Evolutionary conservation across 768 basidiomycete genomes (phyloP).

Genomic region (Leccinum obscurum): DNA sequence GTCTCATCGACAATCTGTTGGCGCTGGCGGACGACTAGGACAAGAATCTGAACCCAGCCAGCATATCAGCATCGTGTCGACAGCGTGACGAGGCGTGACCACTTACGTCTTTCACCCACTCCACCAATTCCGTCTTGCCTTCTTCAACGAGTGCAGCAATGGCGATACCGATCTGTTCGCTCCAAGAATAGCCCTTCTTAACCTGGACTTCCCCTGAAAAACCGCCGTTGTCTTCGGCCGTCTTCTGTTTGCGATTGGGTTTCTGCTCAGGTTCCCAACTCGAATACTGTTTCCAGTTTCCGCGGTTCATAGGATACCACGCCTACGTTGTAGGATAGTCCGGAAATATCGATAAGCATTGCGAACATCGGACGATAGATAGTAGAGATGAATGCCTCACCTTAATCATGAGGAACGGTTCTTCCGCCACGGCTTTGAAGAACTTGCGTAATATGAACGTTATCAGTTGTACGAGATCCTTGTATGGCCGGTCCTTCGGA

Average conservation of each 20-base stretch:
- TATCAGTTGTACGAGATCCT: constrained; percentile 82
- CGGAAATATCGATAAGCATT: constrained; percentile 21
- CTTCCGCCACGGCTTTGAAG: constrained; percentile 87
- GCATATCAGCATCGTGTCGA: constrained; percentile 16
- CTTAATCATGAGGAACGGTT: constrained; percentile 87
- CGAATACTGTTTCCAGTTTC: constrained; percentile 83
- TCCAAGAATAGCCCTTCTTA: constrained; percentile 87
- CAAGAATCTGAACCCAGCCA: constrained; percentile 51
- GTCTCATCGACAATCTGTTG: constrained; percentile 61
- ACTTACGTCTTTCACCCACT: constrained; percentile 82
- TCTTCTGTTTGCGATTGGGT: constrained; percentile 34
- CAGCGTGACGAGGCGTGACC: constrained; percentile 18
- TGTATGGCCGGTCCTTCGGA: constrained; percentile 75
- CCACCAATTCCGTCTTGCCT: constrained; percentile 61
- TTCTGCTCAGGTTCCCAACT: constrained; percentile 65
- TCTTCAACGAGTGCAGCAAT: constrained; percentile 72
- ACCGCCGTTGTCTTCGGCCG: constrained; percentile 36
- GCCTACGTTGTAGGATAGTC: constrained; percentile 45
- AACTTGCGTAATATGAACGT: constrained; percentile 88
- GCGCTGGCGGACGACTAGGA: constrained; percentile 58
- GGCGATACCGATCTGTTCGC: constrained; percentile 86
- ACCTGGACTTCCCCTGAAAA: constrained; percentile 73
- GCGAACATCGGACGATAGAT: constrained; percentile 16
- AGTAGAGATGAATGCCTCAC: constrained; percentile 46
- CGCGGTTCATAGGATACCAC: constrained; percentile 88